Evolutionary conservation across 306 rosid species (phyloP), one percentile per base, ranked within the genome.

Genomic region (Cicer chorassanicum): DNA sequence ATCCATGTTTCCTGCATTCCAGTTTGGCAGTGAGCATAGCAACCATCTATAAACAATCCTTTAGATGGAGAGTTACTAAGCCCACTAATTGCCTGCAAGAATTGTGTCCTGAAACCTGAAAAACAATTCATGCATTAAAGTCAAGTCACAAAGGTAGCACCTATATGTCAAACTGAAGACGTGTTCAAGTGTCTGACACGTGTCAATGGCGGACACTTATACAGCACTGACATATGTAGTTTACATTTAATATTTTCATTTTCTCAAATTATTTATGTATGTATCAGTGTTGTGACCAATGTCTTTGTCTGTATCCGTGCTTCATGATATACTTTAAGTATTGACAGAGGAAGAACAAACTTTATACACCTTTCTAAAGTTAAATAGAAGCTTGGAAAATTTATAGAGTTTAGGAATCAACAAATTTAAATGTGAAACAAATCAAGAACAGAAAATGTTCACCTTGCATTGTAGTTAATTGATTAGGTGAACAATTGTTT

Each of bases 21-120:
- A 7, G 90, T 90, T 87, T 94, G 99, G 82, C 99, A 92, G 82
- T 94, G 99, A 3, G 96, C 89, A 78, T 92, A 94, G 85, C 99
- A 94, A 53, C 89, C 81, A 55, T 92, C 97, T 67, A 92, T 84
- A 45, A 92, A 94, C 79, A 82, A 21, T 65, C 96, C 97, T 44
- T 82, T 87, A 1, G 87, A 74, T 46, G 85, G 53, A 60, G 88
- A 55, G 79, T 11, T 42, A 4, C 70, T 68, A 40, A 80, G 15
- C 8, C 55, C 90, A 38, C 71, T 80, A 54, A 90, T 12, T 68
- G 95, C 96, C 59, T 56, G 85, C 75, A 92, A 77, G 79, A 94
- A 94, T 21, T 92, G 83, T 56, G 18, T 8, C 85, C 99, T 88
- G 82, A 90, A 93, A 40, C 68, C 97, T 93, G 88, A 69, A 74